Evolutionary conservation across 169 alveolate genomes (phyloP).

Genomic region (Plasmodium fragile): DNA sequence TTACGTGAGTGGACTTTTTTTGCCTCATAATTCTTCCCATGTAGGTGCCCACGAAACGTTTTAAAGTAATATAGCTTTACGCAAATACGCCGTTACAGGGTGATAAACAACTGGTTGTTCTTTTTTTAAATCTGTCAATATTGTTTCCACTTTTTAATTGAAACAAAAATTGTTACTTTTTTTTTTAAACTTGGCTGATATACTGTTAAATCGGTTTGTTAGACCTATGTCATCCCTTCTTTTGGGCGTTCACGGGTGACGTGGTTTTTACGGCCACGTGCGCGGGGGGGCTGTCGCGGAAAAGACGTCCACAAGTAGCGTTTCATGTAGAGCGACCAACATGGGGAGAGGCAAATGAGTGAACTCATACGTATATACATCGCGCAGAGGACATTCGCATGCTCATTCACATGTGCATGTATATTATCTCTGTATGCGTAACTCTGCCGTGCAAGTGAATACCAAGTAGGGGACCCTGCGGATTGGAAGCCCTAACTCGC

Average conservation of each 20-base stretch:
- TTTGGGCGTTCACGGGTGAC: background rate
- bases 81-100: background rate
- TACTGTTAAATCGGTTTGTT: constrained; percentile 9
- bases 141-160: background rate
- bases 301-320: background rate
- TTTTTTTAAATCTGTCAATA: background rate
- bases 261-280: background rate
- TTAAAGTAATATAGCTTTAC: background rate
- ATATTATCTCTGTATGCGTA: background rate
- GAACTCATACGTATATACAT: background rate
- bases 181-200: background rate
- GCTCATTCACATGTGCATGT: background rate
- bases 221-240: background rate
- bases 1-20: background rate
- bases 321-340: background rate
- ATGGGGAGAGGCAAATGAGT: background rate
- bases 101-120: background rate
- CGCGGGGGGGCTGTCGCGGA: background rate
- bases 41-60: background rate
- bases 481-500: background rate
- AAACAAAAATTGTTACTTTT: background rate
- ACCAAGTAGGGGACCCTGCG: background rate
- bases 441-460: background rate
- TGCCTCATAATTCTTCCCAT: background rate
- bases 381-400: background rate